Conservation (phyloP, 129 eudicot species). For the Helianthus tuberosus region DNA sequence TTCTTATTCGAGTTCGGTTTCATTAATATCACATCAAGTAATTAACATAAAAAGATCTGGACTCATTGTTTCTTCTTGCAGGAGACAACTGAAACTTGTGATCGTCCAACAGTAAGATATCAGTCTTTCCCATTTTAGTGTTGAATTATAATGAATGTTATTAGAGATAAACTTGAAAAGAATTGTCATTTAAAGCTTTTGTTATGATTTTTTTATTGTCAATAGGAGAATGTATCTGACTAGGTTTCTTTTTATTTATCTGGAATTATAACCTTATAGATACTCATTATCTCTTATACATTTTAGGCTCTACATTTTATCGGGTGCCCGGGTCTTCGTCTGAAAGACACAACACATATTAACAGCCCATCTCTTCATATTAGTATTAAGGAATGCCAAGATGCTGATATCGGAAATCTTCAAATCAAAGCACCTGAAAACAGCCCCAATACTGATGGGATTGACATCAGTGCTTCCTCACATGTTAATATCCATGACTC, state of each 20-base stretch:
- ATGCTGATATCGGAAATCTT: constrained; percentile 25
- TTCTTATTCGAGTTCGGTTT: not conserved
- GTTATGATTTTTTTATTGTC: no score
- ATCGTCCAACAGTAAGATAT: constrained; percentile 37
- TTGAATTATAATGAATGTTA: no score
- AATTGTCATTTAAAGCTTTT: no score
- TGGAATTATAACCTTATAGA: no score
- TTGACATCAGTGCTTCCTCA: constrained; percentile 40
- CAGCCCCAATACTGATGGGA: constrained; percentile 63
- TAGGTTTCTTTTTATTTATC: no score
- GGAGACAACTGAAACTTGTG: constrained; percentile 20
- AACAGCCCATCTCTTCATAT: constrained; percentile 49
- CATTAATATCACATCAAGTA: not conserved
- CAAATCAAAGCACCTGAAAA: constrained; percentile 41
- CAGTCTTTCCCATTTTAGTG: not conserved
- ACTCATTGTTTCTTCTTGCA: constrained; percentile 19
- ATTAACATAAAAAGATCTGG: not conserved
- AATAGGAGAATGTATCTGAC: no score
- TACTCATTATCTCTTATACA: not conserved
- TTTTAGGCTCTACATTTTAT: constrained; percentile 52
- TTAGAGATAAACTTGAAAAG: no score
- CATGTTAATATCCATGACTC: constrained; percentile 37
- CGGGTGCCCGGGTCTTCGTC: constrained; percentile 40
- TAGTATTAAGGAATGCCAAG: constrained; percentile 22
- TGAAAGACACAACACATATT: constrained; percentile 37